Percentiles rank a stretch among this genome's conserved stretches.
These are phyloP conservation scores for Ceratobasidium sp. DNA, from an alignment of 1,284 basidiomycete species.

Conservation along the genomic window DNA sequence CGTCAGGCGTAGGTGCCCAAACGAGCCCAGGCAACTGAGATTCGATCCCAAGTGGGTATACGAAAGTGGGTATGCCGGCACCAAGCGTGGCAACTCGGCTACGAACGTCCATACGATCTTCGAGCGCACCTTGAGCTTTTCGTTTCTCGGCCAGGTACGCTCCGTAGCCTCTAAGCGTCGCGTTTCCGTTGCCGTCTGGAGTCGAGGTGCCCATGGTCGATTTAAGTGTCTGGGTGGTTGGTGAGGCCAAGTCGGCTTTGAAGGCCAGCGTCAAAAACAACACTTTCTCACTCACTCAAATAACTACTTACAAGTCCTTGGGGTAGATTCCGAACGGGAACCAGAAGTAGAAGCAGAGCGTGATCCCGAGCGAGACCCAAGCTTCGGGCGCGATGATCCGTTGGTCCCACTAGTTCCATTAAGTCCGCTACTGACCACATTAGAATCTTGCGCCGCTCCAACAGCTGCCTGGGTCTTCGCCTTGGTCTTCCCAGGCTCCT, in stretches of 20 bases:
- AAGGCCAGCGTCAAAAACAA: background rate
- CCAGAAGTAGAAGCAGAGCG: conserved; percentile 30
- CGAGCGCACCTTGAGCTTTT: conserved; percentile 44
- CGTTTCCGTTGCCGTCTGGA: conserved; percentile 3
- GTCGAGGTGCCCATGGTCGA: background rate
- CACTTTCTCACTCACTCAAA: background rate
- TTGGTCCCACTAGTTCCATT: conserved; percentile 8
- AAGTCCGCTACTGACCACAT: background rate
- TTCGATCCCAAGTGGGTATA: conserved; percentile 21
- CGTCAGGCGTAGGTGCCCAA: conserved; percentile 39
- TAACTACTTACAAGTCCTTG: conserved; percentile 20
- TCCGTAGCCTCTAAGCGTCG: conserved; percentile 17
- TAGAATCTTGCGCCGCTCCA: conserved; percentile 45
- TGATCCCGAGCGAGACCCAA: conserved; percentile 34
- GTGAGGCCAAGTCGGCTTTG: background rate
- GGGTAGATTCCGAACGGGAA: conserved; percentile 14
- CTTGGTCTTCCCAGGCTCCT: conserved; percentile 51
- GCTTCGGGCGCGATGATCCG: conserved; percentile 22
- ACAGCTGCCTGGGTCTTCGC: conserved; percentile 53
- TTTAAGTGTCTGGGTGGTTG: conserved; percentile 5
- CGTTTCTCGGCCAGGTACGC: conserved; percentile 39
- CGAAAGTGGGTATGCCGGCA: conserved; percentile 1
- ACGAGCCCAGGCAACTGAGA: conserved; percentile 37
- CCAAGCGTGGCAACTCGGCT: conserved; percentile 28
- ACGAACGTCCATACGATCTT: conserved; percentile 41